Base-by-base conservation (phyloP, 768 basidiomycete species). In the Gymnopilus dilepis region DNA sequence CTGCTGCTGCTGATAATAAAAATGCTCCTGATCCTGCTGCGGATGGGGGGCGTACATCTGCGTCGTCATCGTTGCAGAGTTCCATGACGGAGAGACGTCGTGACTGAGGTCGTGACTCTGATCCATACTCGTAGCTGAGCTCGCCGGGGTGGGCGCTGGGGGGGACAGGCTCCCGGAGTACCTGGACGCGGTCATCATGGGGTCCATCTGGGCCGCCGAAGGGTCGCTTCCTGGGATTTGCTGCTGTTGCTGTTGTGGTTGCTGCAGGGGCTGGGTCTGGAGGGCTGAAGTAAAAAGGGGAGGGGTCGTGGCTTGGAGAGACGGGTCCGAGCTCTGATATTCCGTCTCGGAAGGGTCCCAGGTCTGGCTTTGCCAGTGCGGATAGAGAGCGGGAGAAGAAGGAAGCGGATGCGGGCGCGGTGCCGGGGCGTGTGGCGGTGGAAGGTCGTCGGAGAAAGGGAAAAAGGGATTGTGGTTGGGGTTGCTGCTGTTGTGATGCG, bases 31-130 rank as follows among this genome's bases (percentile, higher is more conserved):
- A 59, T 67, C 67, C 65, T 58, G 70, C n/a, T n/a, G n/a, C n/a
- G n/a, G n/a, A n/a, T n/a, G n/a, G n/a, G n/a, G 52, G 60, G 24
- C 42, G 56, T 8, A 56, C 47, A 51, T 58, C 47, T 17, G 9
- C 33, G 26, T 47, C 51, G 55, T 66, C 72, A 80, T 90, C 89
- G 83, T 92, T 91, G 84, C 91, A 92, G 83, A 93, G 88, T 67
- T 93, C 91, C 90, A 92, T 84, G 83, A 93, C 88, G 75, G 88
- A 82, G 84, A 93, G 86, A 62, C 91, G 78, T 68, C 91, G 84
- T 78, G 88, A 90, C 70, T 89, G 86, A 64, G 91, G 91, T 69
- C 91, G 82, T 69, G 89, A 91, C 66, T 91, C 90, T 65, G 82
- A 72, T 22, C 86, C 91, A 76, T 90, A 89, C 58, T 89, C 88